phyloP scores from a whole-genome alignment of 495 filamentous ascomycete genomes.

The Penicillium dipodomyicola region DNA sequence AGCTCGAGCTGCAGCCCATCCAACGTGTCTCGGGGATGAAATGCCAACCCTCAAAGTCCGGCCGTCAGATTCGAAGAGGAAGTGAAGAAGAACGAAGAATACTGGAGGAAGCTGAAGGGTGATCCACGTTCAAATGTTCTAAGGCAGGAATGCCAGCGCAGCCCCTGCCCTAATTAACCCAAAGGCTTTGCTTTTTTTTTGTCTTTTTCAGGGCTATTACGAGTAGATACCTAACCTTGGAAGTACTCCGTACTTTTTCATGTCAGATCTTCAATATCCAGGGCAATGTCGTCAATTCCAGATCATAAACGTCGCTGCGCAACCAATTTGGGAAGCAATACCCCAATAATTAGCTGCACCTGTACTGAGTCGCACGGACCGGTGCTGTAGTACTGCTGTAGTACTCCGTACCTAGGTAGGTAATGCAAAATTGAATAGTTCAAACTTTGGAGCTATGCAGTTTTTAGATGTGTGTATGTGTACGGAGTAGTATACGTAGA shows the following conservation, averaged over 20 bases:
- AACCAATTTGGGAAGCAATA: slow-evolving; percentile 7
- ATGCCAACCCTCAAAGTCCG: slow-evolving; percentile 9
- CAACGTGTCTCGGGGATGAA: slow-evolving; percentile 29
- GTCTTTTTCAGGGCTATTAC: background rate
- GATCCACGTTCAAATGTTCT: background rate
- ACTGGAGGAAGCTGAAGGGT: background rate
- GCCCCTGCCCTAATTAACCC: background rate
- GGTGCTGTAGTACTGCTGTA: background rate
- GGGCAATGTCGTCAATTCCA: background rate
- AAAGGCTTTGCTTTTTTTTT: background rate
- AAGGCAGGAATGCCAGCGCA: background rate
- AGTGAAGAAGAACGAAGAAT: slow-evolving; percentile 4
- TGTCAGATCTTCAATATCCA: background rate
- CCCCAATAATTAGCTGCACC: slow-evolving; percentile 15
- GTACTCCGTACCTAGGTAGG: too few species aligned
- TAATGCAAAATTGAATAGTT: background rate
- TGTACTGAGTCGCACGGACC: slow-evolving; percentile 14
- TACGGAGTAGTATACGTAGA: background rate
- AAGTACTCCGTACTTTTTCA: background rate
- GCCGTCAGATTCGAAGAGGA: background rate
- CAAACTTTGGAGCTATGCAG: background rate
- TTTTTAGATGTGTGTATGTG: background rate
- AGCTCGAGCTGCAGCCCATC: slow-evolving; percentile 27
- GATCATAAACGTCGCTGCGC: background rate
- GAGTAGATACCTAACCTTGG: background rate